Evolutionary conservation across 257 asterid genomes (phyloP).

Genomic region (Gentiana dahurica): DNA sequence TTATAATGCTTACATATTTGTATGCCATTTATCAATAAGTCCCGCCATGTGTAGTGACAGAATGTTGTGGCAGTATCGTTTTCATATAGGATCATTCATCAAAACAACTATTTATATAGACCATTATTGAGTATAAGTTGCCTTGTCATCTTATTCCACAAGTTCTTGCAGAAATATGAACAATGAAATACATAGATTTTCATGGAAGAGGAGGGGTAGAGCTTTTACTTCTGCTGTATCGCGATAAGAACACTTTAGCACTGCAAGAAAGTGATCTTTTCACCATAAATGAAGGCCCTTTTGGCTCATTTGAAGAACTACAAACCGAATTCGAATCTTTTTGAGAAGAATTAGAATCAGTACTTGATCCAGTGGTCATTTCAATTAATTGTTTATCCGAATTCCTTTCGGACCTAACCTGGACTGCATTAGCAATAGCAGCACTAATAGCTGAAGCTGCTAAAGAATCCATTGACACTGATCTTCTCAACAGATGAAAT

Average conservation of each 20-base stretch:
- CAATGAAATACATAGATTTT: background rate
- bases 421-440: slow-evolving; percentile 17
- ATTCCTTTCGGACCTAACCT: slow-evolving; percentile 13
- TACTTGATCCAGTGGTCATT: slow-evolving; percentile 7
- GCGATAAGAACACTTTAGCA: slow-evolving; percentile 30
- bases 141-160: no score
- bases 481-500: slow-evolving; percentile 34
- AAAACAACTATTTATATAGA: no score
- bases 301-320: slow-evolving; percentile 20
- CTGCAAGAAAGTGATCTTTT: slow-evolving; percentile 57
- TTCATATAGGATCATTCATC: no score
- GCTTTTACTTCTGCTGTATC: slow-evolving; percentile 26
- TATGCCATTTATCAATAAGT: no score
- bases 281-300: slow-evolving; percentile 16
- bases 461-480: slow-evolving; percentile 42
- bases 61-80: no score
- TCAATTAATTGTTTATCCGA: slow-evolving; percentile 4
- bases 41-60: no score
- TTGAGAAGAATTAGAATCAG: slow-evolving; percentile 11
- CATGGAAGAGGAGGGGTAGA: slow-evolving; percentile 11
- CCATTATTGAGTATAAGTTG: no score
- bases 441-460: slow-evolving; percentile 25
- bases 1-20: no score
- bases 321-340: background rate
- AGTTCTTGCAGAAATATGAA: no score